Percentiles rank a stretch among this genome's conserved stretches.
Evolutionary conservation across 2,329 filamentous ascomycete genomes (phyloP).

Genomic region (Sporothrix euskadiensis): DNA sequence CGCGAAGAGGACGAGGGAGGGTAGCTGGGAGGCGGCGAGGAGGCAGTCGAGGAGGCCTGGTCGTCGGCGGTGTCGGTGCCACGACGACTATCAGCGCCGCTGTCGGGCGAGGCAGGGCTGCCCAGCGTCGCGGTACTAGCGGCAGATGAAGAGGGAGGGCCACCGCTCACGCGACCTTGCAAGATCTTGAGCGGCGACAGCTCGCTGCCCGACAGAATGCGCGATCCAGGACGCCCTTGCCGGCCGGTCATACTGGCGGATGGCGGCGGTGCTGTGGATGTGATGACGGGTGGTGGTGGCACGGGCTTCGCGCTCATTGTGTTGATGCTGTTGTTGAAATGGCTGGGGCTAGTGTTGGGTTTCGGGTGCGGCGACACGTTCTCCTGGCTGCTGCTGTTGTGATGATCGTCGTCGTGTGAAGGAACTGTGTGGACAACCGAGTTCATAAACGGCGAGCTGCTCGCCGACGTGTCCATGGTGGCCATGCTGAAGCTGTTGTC

Average conservation of each 20-base stretch:
- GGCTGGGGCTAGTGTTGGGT: not conserved
- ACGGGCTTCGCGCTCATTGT: slow-evolving; percentile 3
- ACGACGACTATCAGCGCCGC: slow-evolving; percentile 31
- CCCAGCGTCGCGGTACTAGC: slow-evolving; percentile 32
- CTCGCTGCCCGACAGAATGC: slow-evolving; percentile 58
- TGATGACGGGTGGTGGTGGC: slow-evolving; percentile 10
- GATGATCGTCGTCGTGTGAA: slow-evolving; percentile 14
- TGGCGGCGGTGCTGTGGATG: slow-evolving; percentile 21
- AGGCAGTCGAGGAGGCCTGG: slow-evolving; percentile 25
- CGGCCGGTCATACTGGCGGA: slow-evolving; percentile 46
- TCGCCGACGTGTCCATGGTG: slow-evolving; percentile 32
- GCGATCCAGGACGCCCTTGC: slow-evolving; percentile 40
- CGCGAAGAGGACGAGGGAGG: slow-evolving; percentile 17
- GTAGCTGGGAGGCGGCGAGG: slow-evolving; percentile 31
- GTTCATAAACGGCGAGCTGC: slow-evolving; percentile 40
- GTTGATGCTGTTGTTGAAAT: not conserved
- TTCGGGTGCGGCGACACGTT: slow-evolving; percentile 44
- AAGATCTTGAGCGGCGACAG: slow-evolving; percentile 61
- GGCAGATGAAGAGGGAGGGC: slow-evolving; percentile 19
- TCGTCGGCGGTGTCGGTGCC: slow-evolving; percentile 23
- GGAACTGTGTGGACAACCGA: slow-evolving; percentile 32
- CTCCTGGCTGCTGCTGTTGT: slow-evolving; percentile 42
- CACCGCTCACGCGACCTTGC: slow-evolving; percentile 32
- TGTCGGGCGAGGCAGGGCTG: slow-evolving; percentile 31
- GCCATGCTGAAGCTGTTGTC: not conserved